Percentiles rank a stretch among this genome's conserved stretches.
Conservation (phyloP, 2,329 filamentous ascomycete genomes). For the Phaeosphaeriaceae sp. region DNA sequence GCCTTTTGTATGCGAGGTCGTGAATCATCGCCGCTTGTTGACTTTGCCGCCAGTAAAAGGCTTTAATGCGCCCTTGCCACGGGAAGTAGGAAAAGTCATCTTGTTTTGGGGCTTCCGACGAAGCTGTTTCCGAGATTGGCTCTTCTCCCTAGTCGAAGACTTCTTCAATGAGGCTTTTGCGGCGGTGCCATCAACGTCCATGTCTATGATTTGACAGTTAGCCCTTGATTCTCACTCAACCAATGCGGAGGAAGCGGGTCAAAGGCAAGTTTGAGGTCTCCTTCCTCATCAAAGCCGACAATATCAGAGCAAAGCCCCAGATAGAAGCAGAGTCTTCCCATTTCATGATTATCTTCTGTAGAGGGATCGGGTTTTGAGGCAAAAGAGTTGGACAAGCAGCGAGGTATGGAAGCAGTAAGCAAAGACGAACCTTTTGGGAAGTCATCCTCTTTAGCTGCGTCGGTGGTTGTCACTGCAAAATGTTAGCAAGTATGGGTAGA, state of each 20-base stretch:
- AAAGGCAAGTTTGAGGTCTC: conserved; percentile 46
- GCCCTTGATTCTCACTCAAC: conserved; percentile 41
- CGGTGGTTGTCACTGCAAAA: conserved; percentile 14
- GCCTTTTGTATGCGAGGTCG: conserved; percentile 19
- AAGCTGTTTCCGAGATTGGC: conserved; percentile 44
- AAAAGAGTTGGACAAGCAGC: conserved; percentile 27
- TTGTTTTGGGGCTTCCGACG: conserved; percentile 48
- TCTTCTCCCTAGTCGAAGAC: conserved; percentile 45
- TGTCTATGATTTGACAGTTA: conserved; percentile 44
- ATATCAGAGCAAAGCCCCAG: conserved; percentile 50
- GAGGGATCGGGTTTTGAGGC: conserved; percentile 10
- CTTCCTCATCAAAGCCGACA: conserved; percentile 45
- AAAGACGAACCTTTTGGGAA: conserved; percentile 41
- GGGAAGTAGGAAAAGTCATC: conserved; percentile 45
- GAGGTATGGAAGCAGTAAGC: conserved; percentile 38
- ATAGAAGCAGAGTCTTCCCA: conserved; percentile 45
- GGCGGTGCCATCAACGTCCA: conserved; percentile 47
- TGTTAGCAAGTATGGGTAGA: conserved; percentile 3
- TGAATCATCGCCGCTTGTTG: conserved; percentile 34
- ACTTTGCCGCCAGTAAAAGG: conserved; percentile 39
- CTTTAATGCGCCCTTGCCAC: conserved; percentile 45
- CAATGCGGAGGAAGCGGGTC: conserved; percentile 41
- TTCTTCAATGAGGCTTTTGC: conserved; percentile 21
- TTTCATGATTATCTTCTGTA: conserved; percentile 24
- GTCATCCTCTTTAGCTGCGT: conserved; percentile 33